These are phyloP conservation scores for Aureobasidium subglaciale DNA, from an alignment of 2,329 filamentous ascomycete species.

Conservation along the genomic window DNA sequence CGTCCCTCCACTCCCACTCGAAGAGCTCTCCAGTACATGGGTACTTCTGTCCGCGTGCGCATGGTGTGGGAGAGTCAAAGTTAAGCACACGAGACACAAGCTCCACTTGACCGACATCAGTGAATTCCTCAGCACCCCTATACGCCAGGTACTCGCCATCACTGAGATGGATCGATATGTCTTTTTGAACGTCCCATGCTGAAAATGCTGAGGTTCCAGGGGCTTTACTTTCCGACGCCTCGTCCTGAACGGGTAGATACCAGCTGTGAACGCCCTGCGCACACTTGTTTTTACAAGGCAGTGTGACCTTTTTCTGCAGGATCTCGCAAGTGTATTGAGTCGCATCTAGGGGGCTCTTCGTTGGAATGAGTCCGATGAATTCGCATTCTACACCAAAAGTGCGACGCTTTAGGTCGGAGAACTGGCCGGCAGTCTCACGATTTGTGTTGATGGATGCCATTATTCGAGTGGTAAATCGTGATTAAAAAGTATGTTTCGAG, in stretches of 20 bases:
- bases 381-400: not conserved
- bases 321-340: not conserved
- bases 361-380: not conserved
- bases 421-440: not conserved
- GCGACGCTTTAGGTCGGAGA: not conserved
- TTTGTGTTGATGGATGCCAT: not conserved
- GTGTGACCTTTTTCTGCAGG: not conserved
- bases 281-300: not conserved
- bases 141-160: not conserved
- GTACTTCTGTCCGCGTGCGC: not conserved
- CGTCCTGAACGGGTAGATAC: not conserved
- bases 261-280: not conserved
- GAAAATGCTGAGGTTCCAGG: not conserved
- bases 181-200: not conserved
- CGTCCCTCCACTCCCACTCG: not conserved
- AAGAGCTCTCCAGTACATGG: not conserved
- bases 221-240: not conserved
- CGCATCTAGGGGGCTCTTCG: not conserved
- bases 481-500: too few relatives aligned
- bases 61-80: not conserved
- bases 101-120: not conserved
- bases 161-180: not conserved
- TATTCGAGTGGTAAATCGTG: not conserved
- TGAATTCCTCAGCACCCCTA: not conserved
- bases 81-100: not conserved